These are phyloP conservation scores for Chytridiales sp. DNA, from an alignment of 371 early-diverging fungal genomes.

Conservation along the genomic window DNA sequence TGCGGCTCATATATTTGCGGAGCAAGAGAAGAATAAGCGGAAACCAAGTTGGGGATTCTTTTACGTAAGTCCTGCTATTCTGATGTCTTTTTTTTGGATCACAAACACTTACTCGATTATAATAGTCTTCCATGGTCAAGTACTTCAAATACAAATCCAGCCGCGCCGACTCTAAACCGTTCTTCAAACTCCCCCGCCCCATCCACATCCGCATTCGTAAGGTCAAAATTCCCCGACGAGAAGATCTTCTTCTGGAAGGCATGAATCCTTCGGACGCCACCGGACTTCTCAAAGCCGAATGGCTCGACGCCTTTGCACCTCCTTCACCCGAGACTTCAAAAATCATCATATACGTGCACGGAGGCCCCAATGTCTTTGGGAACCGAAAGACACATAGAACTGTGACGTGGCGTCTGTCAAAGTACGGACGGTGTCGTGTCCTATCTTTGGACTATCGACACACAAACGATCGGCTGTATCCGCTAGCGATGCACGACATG, in stretches of 20 bases:
- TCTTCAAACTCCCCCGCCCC: constrained; percentile 12
- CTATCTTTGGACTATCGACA: constrained; percentile 72
- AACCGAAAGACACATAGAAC: constrained; percentile 32
- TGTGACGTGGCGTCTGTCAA: constrained; percentile 42
- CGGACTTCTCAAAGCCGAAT: constrained; percentile 32
- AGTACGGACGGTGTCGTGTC: constrained; percentile 35
- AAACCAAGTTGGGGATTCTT: too few species aligned
- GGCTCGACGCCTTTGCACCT: constrained; percentile 29
- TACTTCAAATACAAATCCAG: too few species aligned
- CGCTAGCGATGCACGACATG: constrained; percentile 79
- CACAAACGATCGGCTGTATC: constrained; percentile 81
- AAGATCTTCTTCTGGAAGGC: constrained; percentile 26
- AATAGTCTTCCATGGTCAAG: too few species aligned
- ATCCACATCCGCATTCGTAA: constrained; percentile 31
- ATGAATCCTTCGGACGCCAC: constrained; percentile 16
- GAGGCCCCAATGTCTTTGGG: background rate
- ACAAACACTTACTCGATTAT: too few species aligned
- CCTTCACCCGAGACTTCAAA: constrained; percentile 19
- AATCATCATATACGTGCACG: background rate
- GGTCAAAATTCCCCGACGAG: constrained; percentile 33
- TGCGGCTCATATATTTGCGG: too few species aligned
- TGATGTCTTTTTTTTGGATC: too few species aligned
- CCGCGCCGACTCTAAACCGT: too few species aligned
- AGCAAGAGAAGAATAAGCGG: too few species aligned
- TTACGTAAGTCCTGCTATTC: too few species aligned